phyloP scores from a whole-genome alignment of 176 grass and related monocot genomes.

The Thalia dealbata region DNA sequence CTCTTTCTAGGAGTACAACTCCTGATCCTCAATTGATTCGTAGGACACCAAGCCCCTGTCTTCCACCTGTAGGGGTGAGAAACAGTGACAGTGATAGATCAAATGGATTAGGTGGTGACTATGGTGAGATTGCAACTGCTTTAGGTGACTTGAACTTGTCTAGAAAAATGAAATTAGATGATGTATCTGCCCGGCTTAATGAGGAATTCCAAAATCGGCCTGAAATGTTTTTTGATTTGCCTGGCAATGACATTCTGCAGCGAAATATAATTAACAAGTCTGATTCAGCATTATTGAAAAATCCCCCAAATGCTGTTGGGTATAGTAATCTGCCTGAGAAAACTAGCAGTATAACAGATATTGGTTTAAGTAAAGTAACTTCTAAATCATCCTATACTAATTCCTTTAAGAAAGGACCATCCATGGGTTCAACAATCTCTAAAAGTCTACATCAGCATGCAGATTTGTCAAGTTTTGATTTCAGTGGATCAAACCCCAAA shows the following conservation, averaged over 20 bases:
- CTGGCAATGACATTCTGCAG: constrained; percentile 34
- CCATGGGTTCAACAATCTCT: constrained; percentile 31
- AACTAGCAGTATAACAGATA: constrained; percentile 30
- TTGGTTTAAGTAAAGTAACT: constrained; percentile 28
- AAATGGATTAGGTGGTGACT: constrained; percentile 24
- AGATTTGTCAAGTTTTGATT: constrained; percentile 36
- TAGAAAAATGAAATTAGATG: constrained; percentile 28
- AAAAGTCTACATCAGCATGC: constrained; percentile 39
- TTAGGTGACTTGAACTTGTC: constrained; percentile 54
- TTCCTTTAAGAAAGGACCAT: constrained; percentile 45
- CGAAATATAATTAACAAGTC: constrained; percentile 28
- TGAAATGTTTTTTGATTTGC: constrained; percentile 35
- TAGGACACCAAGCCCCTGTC: constrained; percentile 77
- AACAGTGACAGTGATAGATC: constrained; percentile 38
- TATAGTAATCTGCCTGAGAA: constrained; percentile 43
- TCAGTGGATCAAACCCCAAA: constrained; percentile 28
- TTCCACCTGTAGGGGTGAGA: constrained; percentile 82
- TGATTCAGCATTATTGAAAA: constrained; percentile 29
- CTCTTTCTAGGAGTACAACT: constrained; percentile 53
- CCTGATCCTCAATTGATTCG: constrained; percentile 77
- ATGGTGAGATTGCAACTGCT: constrained; percentile 36
- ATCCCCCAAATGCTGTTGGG: constrained; percentile 9
- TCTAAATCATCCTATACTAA: constrained; percentile 34
- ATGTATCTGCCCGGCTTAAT: constrained; percentile 32
- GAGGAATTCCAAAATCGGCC: constrained; percentile 45